Conservation (phyloP, 2,329 filamentous ascomycete species). For the Claviceps humidiphila region DNA sequence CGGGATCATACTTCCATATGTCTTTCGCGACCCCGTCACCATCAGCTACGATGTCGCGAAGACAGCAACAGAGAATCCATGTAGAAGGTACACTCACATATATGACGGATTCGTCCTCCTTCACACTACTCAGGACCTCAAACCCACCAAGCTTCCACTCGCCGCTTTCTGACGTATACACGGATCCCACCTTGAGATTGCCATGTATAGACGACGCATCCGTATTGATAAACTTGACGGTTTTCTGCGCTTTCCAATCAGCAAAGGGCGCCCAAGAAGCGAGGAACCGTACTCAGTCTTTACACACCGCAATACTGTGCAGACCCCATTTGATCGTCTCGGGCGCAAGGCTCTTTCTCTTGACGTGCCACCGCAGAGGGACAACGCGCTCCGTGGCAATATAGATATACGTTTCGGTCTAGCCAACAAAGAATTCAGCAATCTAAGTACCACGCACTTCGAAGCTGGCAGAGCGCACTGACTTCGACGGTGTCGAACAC, state of each 20-base stretch:
- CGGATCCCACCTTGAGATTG: conserved; percentile 67
- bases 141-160: conserved; percentile 97
- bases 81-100: conserved; percentile 42
- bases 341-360: conserved; percentile 71
- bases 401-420: conserved; percentile 92
- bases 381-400: conserved; percentile 86
- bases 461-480: conserved; percentile 1
- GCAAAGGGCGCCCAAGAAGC: not conserved
- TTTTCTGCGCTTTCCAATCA: conserved; percentile 45
- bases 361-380: conserved; percentile 81
- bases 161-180: conserved; percentile 90
- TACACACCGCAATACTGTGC: conserved; percentile 62
- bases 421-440: conserved; percentile 11
- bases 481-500: conserved; percentile 92
- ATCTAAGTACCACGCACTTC: not conserved
- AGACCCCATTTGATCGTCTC: conserved; percentile 97
- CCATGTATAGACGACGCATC: conserved; percentile 89
- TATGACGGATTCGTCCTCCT: conserved; percentile 87
- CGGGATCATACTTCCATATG: conserved; percentile 74
- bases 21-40: conserved; percentile 32
- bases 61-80: not conserved
- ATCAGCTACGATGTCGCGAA: not conserved
- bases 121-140: conserved; percentile 85
- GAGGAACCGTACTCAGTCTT: no score
- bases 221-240: conserved; percentile 89